A percentile compares a stretch with the other conserved stretches of the same genome.
Evolutionary conservation across 257 asterid genomes (phyloP).

Genomic region (Marsdenia floribunda): DNA sequence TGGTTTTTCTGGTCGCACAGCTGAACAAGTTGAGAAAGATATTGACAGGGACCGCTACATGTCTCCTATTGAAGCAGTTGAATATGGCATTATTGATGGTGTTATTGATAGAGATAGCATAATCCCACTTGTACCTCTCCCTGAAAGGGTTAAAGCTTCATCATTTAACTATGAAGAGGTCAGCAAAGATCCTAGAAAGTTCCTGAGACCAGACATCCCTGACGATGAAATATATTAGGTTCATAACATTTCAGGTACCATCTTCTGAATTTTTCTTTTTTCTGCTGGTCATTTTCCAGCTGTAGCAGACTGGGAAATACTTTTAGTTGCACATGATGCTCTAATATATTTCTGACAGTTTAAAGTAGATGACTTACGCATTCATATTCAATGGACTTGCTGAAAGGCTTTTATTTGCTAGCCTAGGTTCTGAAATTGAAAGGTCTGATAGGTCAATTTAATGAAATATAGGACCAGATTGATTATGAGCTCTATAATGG

Average conservation of each 20-base stretch:
- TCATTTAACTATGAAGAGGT: constrained; percentile 55
- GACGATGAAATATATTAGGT: constrained; percentile 76
- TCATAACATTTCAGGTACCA: constrained; percentile 30
- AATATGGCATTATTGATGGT: constrained; percentile 85
- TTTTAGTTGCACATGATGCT: not conserved
- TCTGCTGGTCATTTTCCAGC: not conserved
- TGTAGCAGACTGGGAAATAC: not conserved
- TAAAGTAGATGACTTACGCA: not conserved
- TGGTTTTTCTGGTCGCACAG: constrained; percentile 61
- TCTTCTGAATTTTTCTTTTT: not conserved
- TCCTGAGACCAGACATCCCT: constrained; percentile 69
- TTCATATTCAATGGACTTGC: not conserved
- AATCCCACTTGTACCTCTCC: constrained; percentile 75
- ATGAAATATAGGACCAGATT: not conserved
- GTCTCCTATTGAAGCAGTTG: constrained; percentile 96
- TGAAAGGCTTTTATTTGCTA: not conserved
- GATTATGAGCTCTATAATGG: not conserved
- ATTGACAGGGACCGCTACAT: constrained; percentile 88
- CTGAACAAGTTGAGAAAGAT: constrained; percentile 84
- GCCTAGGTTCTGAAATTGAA: not conserved
- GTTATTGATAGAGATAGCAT: constrained; percentile 78
- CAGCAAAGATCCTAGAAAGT: constrained; percentile 45
- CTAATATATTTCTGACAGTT: not conserved
- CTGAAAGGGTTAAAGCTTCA: constrained; percentile 65
- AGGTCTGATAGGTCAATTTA: too few relatives aligned